Percentiles rank a stretch among this genome's conserved stretches.
phyloP scores from a whole-genome alignment of 1,284 basidiomycete genomes.

The Grifola frondosa region DNA sequence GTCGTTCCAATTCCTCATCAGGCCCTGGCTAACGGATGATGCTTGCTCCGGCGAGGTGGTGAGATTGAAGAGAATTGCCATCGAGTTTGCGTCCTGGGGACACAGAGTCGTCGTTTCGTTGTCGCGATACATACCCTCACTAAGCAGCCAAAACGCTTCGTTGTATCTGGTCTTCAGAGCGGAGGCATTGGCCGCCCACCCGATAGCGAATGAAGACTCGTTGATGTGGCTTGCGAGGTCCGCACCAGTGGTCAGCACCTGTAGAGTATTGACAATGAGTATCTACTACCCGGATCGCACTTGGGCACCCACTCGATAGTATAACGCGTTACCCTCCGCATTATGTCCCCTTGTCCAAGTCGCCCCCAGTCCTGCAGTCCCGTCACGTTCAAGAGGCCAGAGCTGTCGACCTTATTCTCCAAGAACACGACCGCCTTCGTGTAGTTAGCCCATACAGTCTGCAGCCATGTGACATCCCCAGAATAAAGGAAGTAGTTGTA shows the following conservation, averaged over 20 bases:
- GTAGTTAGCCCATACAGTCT: slow-evolving; percentile 49
- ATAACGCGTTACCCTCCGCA: slow-evolving; percentile 47
- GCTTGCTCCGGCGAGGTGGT: slow-evolving; percentile 42
- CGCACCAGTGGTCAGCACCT: slow-evolving; percentile 47
- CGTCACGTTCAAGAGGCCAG: slow-evolving; percentile 49
- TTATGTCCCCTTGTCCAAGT: slow-evolving; percentile 48
- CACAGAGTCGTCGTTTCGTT: slow-evolving; percentile 42
- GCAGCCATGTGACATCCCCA: slow-evolving; percentile 45
- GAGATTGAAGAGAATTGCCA: slow-evolving; percentile 50
- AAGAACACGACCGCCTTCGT: slow-evolving; percentile 48
- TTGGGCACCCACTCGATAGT: slow-evolving; percentile 37
- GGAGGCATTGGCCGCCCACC: slow-evolving; percentile 43
- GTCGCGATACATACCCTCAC: slow-evolving; percentile 46
- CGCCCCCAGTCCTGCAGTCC: slow-evolving; percentile 51
- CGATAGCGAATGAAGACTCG: slow-evolving; percentile 30
- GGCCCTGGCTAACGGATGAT: slow-evolving; percentile 40
- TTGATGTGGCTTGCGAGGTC: slow-evolving; percentile 47
- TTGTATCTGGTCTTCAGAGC: slow-evolving; percentile 44
- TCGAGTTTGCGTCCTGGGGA: slow-evolving; percentile 53
- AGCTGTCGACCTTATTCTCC: slow-evolving; percentile 42
- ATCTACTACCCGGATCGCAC: not conserved
- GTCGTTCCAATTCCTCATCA: slow-evolving; percentile 49
- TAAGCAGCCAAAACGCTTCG: slow-evolving; percentile 42
- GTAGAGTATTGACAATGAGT: not conserved
- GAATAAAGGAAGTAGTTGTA: slow-evolving; percentile 47